Evolutionary conservation across 2,329 filamentous ascomycete genomes (phyloP).

Genomic region (Blumeria hordei): DNA sequence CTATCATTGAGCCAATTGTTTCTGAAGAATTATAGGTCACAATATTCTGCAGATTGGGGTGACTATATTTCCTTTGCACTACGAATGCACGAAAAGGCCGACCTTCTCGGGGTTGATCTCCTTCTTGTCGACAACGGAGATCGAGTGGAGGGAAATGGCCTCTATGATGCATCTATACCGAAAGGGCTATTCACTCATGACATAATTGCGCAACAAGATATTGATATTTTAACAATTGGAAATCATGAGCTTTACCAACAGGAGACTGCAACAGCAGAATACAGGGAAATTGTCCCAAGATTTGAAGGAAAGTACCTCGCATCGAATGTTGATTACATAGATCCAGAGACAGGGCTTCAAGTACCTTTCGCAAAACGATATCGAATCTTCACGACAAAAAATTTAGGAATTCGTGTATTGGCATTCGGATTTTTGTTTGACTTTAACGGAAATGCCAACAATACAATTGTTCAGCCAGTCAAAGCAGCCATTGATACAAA

Average conservation of each 20-base stretch:
- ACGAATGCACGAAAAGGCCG: constrained; percentile 56
- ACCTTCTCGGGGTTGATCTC: constrained; percentile 57
- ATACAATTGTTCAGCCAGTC: constrained; percentile 62
- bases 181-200: constrained; percentile 77
- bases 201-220: constrained; percentile 57
- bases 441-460: constrained; percentile 76
- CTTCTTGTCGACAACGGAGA: constrained; percentile 93
- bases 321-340: constrained; percentile 77
- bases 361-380: constrained; percentile 61
- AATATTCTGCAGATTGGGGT: constrained; percentile 91
- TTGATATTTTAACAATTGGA: constrained; percentile 68
- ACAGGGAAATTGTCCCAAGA: constrained; percentile 55
- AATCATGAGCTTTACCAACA: constrained; percentile 89
- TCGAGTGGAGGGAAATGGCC: constrained; percentile 75
- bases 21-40: constrained; percentile 29
- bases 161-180: constrained; percentile 74
- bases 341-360: constrained; percentile 43
- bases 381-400: constrained; percentile 77
- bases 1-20: neutral
- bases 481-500: constrained; percentile 55
- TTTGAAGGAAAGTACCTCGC: constrained; percentile 64
- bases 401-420: constrained; percentile 59
- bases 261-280: constrained; percentile 56
- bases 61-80: constrained; percentile 87
- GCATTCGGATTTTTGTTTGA: constrained; percentile 92